A percentile compares a stretch with the other conserved stretches of the same genome.
Evolutionary conservation across 1,284 basidiomycete species (phyloP).

Genomic region (Tilletia walkeri): DNA sequence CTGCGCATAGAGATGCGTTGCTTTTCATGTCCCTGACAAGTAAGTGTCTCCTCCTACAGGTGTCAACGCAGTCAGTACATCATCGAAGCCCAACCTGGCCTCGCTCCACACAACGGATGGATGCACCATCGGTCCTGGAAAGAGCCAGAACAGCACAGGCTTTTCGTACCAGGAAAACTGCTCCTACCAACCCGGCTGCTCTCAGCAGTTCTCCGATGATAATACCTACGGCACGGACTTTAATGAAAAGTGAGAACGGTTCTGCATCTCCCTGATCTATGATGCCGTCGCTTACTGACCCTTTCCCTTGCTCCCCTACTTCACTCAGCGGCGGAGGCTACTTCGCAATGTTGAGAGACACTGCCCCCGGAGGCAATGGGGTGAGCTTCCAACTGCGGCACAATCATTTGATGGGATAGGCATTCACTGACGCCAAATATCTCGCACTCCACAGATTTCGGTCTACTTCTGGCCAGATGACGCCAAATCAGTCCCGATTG

Average conservation of each 20-base stretch:
- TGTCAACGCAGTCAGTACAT: constrained; percentile 28
- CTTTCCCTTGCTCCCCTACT: background rate
- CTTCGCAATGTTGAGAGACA: constrained; percentile 41
- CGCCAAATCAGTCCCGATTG: constrained; percentile 25
- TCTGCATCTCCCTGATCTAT: background rate
- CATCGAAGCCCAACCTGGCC: background rate
- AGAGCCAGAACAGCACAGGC: background rate
- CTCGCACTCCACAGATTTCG: constrained; percentile 20
- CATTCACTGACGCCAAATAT: background rate
- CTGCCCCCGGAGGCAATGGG: constrained; percentile 31
- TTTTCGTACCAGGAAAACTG: constrained; percentile 29
- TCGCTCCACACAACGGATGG: background rate
- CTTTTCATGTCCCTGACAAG: no score
- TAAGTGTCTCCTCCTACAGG: no score
- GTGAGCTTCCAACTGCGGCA: background rate
- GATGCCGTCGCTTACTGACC: background rate
- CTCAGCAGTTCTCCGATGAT: constrained; percentile 26
- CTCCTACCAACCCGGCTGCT: constrained; percentile 43
- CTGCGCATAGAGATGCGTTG: no score
- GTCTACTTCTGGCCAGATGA: constrained; percentile 41
- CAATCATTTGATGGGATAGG: background rate
- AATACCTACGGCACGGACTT: constrained; percentile 35
- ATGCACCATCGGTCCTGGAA: constrained; percentile 10
- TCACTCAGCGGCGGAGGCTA: constrained; percentile 33
- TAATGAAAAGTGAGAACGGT: constrained; percentile 28